Base-by-base conservation (phyloP, 139 green algal genomes). In the Mesostigma viride region DNA sequence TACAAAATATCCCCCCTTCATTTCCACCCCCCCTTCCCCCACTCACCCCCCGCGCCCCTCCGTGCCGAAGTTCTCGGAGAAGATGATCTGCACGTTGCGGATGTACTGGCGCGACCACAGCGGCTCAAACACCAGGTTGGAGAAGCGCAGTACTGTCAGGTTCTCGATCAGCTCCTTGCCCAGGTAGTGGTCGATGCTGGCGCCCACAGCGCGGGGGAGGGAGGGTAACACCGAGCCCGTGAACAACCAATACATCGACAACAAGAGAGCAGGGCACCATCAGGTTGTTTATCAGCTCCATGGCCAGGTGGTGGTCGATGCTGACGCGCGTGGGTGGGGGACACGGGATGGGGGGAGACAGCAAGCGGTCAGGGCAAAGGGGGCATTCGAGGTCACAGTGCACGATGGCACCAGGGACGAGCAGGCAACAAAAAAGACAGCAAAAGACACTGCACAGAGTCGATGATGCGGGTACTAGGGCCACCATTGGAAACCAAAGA, bases 101-200 rank as follows among this genome's bases (percentile, higher is more conserved):
- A 99, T 97, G 86, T 90, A 95, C 62, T 96, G 73, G 34, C 93
- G 73, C 61, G 65, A 90, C 93, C 93, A 99, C 44, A 98, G 77
- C n/a, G 93, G 93, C 79, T 97, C 91, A 78, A 99, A 98, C 47
- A 98, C 81, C 14, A 94, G 78, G 80, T 99, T 99, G 69, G 86
- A 85, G 79, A 99, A 99, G 24, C 93, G 83, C 71, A 98, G 81
- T 31, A 97, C 91, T 47, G 86, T 93, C 46, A 98, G 78, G 80
- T 99, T 97, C 74, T 99, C 91, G 44, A 99, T 95, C 35, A 99
- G 79, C 85, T 99, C 93, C 81, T 99, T 99, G 72, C 91, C 92
- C 36, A 98, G 85, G 82, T 99, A 99, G 82, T 99, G 93, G 79
- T 99, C 93, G 77, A 99, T 99, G 67, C 70, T 76, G 70, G 17